Conservation (phyloP, 352 stramenopile species). For the Phytopythium kandeliae region DNA sequence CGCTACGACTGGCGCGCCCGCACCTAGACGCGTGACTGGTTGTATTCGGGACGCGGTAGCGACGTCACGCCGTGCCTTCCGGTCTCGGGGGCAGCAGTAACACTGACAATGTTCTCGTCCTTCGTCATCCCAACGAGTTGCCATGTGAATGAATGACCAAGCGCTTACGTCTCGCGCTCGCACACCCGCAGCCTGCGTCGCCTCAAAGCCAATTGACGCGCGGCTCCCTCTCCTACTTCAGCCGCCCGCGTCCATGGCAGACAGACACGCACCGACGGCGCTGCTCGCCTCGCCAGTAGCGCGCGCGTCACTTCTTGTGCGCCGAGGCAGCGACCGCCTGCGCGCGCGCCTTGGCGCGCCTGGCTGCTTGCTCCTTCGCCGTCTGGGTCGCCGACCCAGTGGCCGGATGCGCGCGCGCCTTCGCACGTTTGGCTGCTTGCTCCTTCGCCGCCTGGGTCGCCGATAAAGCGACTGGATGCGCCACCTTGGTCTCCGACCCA, state of each 20-base stretch:
- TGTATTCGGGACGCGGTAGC: neutral
- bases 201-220: no score
- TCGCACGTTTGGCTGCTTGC: slow-evolving; percentile 38
- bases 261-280: no score
- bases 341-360: slow-evolving; percentile 57
- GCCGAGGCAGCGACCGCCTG: slow-evolving; percentile 34
- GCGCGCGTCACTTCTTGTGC: slow-evolving; percentile 31
- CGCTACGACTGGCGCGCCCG: neutral
- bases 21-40: neutral
- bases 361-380: slow-evolving; percentile 68
- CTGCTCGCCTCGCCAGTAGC: neutral
- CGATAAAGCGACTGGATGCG: slow-evolving; percentile 20
- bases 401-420: slow-evolving; percentile 20
- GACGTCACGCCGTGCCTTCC: no score
- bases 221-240: no score
- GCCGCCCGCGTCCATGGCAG: no score
- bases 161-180: no score
- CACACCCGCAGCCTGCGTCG: no score
- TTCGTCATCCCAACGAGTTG: no score
- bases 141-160: no score
- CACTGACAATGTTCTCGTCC: neutral
- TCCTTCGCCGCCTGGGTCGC: slow-evolving; percentile 39
- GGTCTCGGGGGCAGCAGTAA: neutral
- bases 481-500: no score
- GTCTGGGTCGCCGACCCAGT: slow-evolving; percentile 57